Evolutionary conservation across 2,329 filamentous ascomycete genomes (phyloP), one percentile per base, ranked within the genome.

Genomic region (Botryotinia narcissicola): DNA sequence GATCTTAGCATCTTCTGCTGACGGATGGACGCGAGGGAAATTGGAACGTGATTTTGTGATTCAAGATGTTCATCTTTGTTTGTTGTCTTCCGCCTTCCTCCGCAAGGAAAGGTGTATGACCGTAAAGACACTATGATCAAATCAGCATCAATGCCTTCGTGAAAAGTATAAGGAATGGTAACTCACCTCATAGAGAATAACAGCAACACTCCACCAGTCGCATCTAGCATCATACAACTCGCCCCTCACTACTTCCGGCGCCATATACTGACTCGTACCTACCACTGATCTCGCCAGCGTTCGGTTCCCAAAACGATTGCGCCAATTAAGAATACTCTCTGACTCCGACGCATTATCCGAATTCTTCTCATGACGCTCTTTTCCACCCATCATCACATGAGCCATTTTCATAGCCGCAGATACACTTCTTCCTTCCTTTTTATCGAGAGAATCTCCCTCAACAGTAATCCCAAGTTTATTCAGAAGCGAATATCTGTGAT

Each of bases 191-290:
- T 93, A 98, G 73, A 98, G 83, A 80, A 98, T 98, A 80, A 98
- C 90, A 71, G 94, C 95, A 78, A 98, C 89, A 83, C 95, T 98
- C 95, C 93, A 98, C 94, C 89, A 98, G 83, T 98, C 95, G 83
- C 95, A 98, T 80, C 95, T 88, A 44, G 93, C 95, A 83, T 98
- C 96, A 81, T 98, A 98, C 54, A 87, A 84, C 67, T 94, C 88
- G 42, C 95, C 93, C 76, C 88, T 86, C 73, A 98, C 91, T 29
- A 98, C 93, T 84, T 98, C 96, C 2, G 95, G 95, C 0, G 96
- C 95, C 96, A 98, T 98, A 84, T 98, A 98, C 81, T 98, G 95
- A 81, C 94, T 97, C 3, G 96, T 98, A 3, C 95, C 95, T 18
- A 98, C 95, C 1, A 97, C 90, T 63, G 94, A 97, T 77, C 91